Base-by-base conservation (phyloP, 1,139 yeast genomes). In the Yamadazyma trypodendri region DNA sequence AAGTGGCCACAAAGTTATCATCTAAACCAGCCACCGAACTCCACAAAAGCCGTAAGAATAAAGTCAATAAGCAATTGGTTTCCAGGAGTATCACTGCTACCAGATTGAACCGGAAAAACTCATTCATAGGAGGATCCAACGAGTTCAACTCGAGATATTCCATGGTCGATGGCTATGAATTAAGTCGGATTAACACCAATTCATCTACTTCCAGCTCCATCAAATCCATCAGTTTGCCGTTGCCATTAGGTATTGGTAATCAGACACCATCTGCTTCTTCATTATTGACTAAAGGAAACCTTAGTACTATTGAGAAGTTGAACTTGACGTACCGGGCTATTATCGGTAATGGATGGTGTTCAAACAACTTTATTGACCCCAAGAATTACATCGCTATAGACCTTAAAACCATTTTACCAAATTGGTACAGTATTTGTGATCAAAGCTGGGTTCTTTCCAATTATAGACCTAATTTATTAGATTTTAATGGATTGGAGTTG, bases 401-500 rank as follows among this genome's bases (percentile, higher is more conserved):
- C 11, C 45, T 68, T 17, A 30, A 49, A 1, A 29, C 44, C 5
- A 46, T 67, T 16, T 50, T 71, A 28, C 62, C 67, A 1, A 65
- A 57, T 27, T 71, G 75, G 73, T 68, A 50, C 42, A 44, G 44
- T 11, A 51, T 69, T 6, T 65, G 74, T 48, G 74, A 69, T 33
- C 75, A 69, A 48, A 65, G 62, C 40, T 70, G 76, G 75, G 72
- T 67, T 0, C 58, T 72, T 36, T 63, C 75, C 0, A 69, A 65
- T 45, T 70, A 70, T 44, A 54, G 74, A 41, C 75, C 83, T 28
- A 74, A 77, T 50, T 56, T 84, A 27, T 63, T 82, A 18, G 92
- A 85, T 45, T 75, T 84, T 50, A 88, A 86, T 54, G 84, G 95
- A 0, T 65, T 81, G 44, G 96, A 88, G 51, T 65, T 87, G 33